Conservation (phyloP, 805 yeast genomes). For the Pichia cabralensis region DNA sequence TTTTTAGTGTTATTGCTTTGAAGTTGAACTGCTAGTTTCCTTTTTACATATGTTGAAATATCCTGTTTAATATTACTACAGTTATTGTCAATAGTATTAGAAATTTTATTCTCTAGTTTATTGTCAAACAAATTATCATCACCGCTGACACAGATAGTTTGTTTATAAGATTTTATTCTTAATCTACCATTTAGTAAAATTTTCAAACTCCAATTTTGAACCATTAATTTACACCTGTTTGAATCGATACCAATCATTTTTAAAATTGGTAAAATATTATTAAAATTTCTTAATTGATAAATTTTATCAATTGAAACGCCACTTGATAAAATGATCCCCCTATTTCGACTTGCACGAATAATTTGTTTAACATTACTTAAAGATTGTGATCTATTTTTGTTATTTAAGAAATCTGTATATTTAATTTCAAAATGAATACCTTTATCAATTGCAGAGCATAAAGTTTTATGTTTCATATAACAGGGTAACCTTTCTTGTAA, state of each 20-base stretch:
- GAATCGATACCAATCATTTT: constrained; percentile 62
- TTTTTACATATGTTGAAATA: constrained; percentile 13
- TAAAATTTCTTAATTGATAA: constrained; percentile 47
- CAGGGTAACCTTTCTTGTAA: constrained; percentile 57
- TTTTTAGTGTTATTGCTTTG: too few species aligned
- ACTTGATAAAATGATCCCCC: constrained; percentile 71
- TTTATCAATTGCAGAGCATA: constrained; percentile 72
- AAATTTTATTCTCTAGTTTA: constrained; percentile 15
- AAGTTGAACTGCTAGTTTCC: too few species aligned
- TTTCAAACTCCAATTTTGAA: constrained; percentile 49
- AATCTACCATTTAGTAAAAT: constrained; percentile 68
- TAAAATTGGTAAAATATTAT: constrained; percentile 59
- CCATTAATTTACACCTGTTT: constrained; percentile 47
- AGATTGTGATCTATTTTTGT: constrained; percentile 41
- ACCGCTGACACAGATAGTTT: constrained; percentile 54
- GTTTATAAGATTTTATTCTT: constrained; percentile 67
- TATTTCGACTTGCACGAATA: constrained; percentile 68
- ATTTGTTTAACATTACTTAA: constrained; percentile 66
- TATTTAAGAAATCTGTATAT: constrained; percentile 44
- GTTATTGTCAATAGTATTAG: constrained; percentile 3
- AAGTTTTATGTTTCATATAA: constrained; percentile 71
- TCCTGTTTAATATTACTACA: constrained; percentile 12
- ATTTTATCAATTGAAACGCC: constrained; percentile 49
- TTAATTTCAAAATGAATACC: constrained; percentile 78
- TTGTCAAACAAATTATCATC: constrained; percentile 25